Conservation (phyloP, 352 stramenopile genomes). For the Pythium dissotocum region DNA sequence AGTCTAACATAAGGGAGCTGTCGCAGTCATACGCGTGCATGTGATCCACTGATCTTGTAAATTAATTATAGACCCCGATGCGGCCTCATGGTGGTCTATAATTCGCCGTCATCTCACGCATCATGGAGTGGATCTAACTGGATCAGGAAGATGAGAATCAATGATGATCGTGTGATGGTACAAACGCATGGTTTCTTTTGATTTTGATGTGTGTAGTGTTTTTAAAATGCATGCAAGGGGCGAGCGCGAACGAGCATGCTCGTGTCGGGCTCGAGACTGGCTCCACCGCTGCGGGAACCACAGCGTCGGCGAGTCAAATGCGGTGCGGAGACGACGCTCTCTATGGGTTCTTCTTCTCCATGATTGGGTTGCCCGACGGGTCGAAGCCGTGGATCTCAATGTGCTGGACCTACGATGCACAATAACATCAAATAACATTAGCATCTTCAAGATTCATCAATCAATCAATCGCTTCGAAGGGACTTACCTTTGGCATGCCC, state of each 20-base stretch:
- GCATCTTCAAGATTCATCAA: not conserved
- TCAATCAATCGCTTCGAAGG: no score
- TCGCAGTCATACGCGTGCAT: not conserved
- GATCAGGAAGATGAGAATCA: not conserved
- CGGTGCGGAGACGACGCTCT: constrained; percentile 1
- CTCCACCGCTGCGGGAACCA: not conserved
- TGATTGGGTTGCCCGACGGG: constrained; percentile 54
- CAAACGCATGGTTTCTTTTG: constrained; percentile 2
- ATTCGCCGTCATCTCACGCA: not conserved
- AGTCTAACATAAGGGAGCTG: not conserved
- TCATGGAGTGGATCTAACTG: not conserved
- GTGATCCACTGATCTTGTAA: no score
- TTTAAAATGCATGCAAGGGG: constrained; percentile 3
- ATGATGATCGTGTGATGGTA: not conserved
- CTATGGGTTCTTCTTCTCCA: constrained; percentile 88
- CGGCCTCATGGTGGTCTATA: not conserved
- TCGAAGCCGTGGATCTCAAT: constrained; percentile 88
- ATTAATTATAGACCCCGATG: no score
- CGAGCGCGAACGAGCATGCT: not conserved
- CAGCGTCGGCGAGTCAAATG: not conserved
- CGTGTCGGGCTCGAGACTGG: not conserved
- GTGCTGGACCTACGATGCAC: constrained; percentile 57
- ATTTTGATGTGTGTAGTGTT: not conserved
- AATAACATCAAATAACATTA: not conserved
- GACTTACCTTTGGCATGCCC: constrained; percentile 74